Evolutionary conservation across 192 early-diverging fungal species (phyloP).

Genomic region (Phlyctochytrium arcticum): DNA sequence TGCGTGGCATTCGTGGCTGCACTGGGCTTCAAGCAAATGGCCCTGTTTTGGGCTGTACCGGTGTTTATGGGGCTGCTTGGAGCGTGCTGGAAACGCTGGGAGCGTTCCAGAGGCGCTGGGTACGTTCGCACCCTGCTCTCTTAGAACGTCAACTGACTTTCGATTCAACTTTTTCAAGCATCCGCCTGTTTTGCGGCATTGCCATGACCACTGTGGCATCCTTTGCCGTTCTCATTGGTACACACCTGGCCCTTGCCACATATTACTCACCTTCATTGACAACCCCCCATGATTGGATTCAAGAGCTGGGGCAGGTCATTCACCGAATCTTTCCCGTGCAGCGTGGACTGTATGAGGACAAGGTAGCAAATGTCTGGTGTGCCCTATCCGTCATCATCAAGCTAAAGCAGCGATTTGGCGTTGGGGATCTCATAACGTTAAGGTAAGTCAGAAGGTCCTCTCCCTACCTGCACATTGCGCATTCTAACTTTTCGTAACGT

Average conservation of each 20-base stretch:
- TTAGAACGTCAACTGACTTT: not conserved
- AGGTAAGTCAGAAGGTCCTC: constrained; percentile 58
- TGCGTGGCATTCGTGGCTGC: constrained; percentile 79
- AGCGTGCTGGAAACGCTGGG: constrained; percentile 45
- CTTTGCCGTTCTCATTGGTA: constrained; percentile 60
- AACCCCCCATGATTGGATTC: no score
- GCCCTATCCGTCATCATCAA: constrained; percentile 82
- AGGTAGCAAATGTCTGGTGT: constrained; percentile 98
- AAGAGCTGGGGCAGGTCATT: no score
- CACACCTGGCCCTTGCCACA: no score
- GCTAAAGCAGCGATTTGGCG: constrained; percentile 61
- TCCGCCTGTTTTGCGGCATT: constrained; percentile 60
- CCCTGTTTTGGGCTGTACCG: constrained; percentile 86
- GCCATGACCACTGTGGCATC: constrained; percentile 70
- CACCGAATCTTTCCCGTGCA: constrained; percentile 86
- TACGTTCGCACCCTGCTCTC: not conserved
- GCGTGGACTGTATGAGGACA: constrained; percentile 96
- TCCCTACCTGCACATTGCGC: no score
- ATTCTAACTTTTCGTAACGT: no score
- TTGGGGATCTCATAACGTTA: constrained; percentile 44
- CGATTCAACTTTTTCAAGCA: no score
- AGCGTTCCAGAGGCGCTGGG: not conserved
- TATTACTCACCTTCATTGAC: no score
- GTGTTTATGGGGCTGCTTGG: constrained; percentile 88
- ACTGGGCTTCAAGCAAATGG: constrained; percentile 95